Evolutionary conservation across 1,284 basidiomycete genomes (phyloP).

Genomic region (Leccinum pallidistipes): DNA sequence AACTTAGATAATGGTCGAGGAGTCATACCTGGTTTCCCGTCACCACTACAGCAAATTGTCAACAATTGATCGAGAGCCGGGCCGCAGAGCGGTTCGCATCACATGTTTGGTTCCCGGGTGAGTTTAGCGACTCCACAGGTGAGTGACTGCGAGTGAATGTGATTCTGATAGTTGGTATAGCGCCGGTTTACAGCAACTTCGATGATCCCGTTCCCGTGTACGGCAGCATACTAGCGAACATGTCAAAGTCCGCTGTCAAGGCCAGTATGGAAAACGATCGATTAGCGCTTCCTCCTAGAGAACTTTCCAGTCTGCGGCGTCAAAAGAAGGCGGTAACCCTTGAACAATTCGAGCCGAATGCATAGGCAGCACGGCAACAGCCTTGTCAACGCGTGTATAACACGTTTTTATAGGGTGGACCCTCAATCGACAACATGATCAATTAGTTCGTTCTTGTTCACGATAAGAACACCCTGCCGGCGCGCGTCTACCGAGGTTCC

Average conservation of each 20-base stretch:
- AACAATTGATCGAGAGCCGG: background rate
- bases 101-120: background rate
- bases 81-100: background rate
- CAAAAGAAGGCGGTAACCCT: slow-evolving; percentile 24
- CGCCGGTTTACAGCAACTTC: slow-evolving; percentile 18
- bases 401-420: slow-evolving; percentile 41
- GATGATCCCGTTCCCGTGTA: background rate
- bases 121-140: slow-evolving; percentile 11
- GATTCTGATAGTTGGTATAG: background rate
- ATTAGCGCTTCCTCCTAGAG: slow-evolving; percentile 11
- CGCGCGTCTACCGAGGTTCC: slow-evolving; percentile 11
- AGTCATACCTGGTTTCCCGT: slow-evolving; percentile 2
- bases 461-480: slow-evolving; percentile 32
- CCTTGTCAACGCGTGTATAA: slow-evolving; percentile 35
- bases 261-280: slow-evolving; percentile 1
- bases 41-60: slow-evolving; percentile 2
- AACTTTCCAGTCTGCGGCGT: slow-evolving; percentile 22
- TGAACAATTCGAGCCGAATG: slow-evolving; percentile 24
- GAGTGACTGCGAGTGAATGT: background rate
- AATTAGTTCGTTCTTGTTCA: slow-evolving; percentile 22
- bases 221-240: slow-evolving; percentile 2
- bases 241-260: slow-evolving; percentile 18
- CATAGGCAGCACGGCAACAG: slow-evolving; percentile 31
- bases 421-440: slow-evolving; percentile 36
- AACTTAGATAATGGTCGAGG: slow-evolving; percentile 1